Evolutionary conservation across 1,284 basidiomycete species (phyloP), one percentile per base, ranked within the genome.

Genomic region (Microbotryum saponariae): DNA sequence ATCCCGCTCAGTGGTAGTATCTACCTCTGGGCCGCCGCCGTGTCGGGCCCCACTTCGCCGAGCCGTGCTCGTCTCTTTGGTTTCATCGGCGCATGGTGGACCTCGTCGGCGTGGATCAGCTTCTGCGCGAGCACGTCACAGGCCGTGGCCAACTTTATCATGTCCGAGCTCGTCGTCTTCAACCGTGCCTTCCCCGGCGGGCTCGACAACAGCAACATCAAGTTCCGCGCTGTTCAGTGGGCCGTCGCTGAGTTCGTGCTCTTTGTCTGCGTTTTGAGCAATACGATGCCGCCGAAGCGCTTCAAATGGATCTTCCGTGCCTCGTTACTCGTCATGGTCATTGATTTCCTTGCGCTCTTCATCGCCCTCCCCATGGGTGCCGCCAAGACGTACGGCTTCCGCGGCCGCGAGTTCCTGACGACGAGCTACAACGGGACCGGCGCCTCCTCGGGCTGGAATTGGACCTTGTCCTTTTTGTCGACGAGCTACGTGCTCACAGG

Each of bases 361-460:
- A 88, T 89, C 66, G 91, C 89, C 88, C 80, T 91, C 49, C 89
- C 89, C 2, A 89, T 91, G 59, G 88, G 86, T 1, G 88, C 88
- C 2, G 85, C 84, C 14, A 85, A 79, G 69, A 88, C 87, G 0
- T 90, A 88, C 67, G 89, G 88, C 18, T 87, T 90, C 75, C 81
- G 88, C 56, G 81, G 82, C 29, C 85, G 86, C 0, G 82, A 82
- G 48, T 88, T 89, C 42, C 88, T 87, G 2, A 90, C 91, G 69
- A 87, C 85, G 7, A 78, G 80, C 77, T 87, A 88, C 74, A 91
- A 91, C 68, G 88, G 88, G 37, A 91, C 89, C 5, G 87, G 87
- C 2, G 89, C 89, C 3, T 82, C 88, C 27, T 77, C 85, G 16
- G 88, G 82, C 20, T 91, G 89, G 89, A 62, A 61, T 47, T 62